Evolutionary conservation across 352 stramenopile species (phyloP), one percentile per base, ranked within the genome.

Genomic region (Halophytophthora batemanensis): DNA sequence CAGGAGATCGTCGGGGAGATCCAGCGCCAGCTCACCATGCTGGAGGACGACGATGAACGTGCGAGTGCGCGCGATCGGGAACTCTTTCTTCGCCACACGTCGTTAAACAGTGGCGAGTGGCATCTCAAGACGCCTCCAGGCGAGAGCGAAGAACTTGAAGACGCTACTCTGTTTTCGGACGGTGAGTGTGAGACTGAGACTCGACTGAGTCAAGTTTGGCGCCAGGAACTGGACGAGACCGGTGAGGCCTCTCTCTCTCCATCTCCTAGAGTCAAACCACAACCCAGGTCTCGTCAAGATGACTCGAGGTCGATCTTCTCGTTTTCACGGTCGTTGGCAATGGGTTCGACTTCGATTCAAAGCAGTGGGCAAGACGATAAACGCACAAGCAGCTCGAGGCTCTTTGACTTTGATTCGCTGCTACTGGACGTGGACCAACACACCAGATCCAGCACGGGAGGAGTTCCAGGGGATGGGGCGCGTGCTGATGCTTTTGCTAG

Each of bases 391-490:
- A 13, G n/a, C 12, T 22, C 45, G 3, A 62, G 45, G 12, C 45
- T 87, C 12, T 87, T 83, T 45, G 70, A 83, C 33, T 86, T 83
- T 51, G 71, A 80, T 10, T 79, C 70, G n/a, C 39, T 87, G 1
- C 53, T 89, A 4, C 45, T 62, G 45, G 45, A 66, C 15, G 23
- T 40, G 11, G 41, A 56, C 41, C 23, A 47, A 19, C 33, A 47
- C 42, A 58, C 11, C 0, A 25, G 8, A 8, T 31, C 25, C 25
- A 31, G 25, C 4, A 10, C 8, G 4, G 25, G 4, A 8, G 8
- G 25, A 8, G 8, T 13, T 29, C 21, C 21, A 6, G 19, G 11
- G 21, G 35, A 46, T 3, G 19, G 21, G 35, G 19, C 44, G 7
- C 18, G 60, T 40, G 21, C 14, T 35, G 40, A 2, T 21, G 6